phyloP scores from a whole-genome alignment of 2,329 filamentous ascomycete genomes.

The Colletotrichum acutatum region DNA sequence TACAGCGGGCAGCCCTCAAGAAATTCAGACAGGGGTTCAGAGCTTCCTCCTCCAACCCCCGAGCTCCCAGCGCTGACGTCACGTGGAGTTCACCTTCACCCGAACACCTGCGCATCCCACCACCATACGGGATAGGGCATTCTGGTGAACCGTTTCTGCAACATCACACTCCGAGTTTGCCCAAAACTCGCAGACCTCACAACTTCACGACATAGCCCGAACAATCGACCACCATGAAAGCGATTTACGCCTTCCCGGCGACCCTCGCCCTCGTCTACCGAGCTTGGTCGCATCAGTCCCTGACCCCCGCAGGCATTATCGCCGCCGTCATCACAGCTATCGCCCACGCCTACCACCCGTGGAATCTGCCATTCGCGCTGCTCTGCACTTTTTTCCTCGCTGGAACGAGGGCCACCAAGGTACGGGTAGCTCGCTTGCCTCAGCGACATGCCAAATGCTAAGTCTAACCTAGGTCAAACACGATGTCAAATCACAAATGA shows the following conservation, averaged over 20 bases:
- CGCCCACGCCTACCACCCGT: slow-evolving; percentile 87
- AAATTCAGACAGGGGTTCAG: background rate
- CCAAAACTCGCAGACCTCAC: background rate
- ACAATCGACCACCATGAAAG: slow-evolving; percentile 59
- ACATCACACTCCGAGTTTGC: background rate
- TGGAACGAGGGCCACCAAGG: slow-evolving; percentile 86
- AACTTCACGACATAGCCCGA: background rate
- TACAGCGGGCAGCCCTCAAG: no score
- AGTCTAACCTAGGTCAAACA: slow-evolving; percentile 77
- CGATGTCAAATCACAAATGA: slow-evolving; percentile 83
- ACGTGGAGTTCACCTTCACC: slow-evolving; percentile 17
- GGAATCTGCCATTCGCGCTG: slow-evolving; percentile 89
- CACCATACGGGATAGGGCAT: background rate
- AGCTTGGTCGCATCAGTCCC: slow-evolving; percentile 77
- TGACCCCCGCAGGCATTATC: slow-evolving; percentile 53
- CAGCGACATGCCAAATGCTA: background rate
- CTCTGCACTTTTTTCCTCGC: slow-evolving; percentile 87
- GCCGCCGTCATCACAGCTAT: slow-evolving; percentile 46
- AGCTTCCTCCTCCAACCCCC: background rate
- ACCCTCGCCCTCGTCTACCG: slow-evolving; percentile 72
- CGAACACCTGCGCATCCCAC: slow-evolving; percentile 17
- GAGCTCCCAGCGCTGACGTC: slow-evolving; percentile 31
- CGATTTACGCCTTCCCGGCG: slow-evolving; percentile 66
- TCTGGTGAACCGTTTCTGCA: slow-evolving; percentile 4
- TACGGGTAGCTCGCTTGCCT: slow-evolving; percentile 47